Evolutionary conservation across 164 flowering plant species (phyloP).

Genomic region (Berberis vulgaris): DNA sequence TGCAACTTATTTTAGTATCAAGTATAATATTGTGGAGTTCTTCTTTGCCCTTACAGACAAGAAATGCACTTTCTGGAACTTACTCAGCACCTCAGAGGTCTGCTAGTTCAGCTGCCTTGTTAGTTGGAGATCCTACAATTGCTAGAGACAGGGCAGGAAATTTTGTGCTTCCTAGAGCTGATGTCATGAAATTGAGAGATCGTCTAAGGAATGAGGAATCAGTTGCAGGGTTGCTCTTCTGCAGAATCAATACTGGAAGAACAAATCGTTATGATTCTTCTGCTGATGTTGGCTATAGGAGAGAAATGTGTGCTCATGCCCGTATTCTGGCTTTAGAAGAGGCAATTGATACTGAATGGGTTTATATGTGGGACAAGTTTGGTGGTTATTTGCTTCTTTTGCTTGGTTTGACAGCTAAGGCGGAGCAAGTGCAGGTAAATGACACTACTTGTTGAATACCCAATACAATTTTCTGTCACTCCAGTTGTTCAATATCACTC

Average conservation of each 20-base stretch:
- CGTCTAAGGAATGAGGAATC: conserved; percentile 89
- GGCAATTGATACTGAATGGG: conserved; percentile 99
- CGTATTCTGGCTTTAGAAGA: conserved; percentile 94
- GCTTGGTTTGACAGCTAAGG: conserved; percentile 95
- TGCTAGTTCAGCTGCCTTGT: conserved; percentile 97
- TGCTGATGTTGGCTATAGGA: conserved; percentile 62
- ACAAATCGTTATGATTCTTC: conserved; percentile 40
- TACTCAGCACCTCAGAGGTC: conserved; percentile 99
- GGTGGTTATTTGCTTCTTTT: conserved; percentile 97
- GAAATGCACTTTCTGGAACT: conserved; percentile 98
- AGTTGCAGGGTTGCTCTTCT: conserved; percentile 67
- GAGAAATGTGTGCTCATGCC: conserved; percentile 99
- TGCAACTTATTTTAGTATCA: no score
- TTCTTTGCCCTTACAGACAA: conserved; percentile 47
- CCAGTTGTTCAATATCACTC: background rate
- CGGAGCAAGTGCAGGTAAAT: conserved; percentile 90
- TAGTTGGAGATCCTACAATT: conserved; percentile 90
- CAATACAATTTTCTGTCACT: background rate
- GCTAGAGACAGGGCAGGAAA: conserved; percentile 91
- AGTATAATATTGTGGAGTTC: background rate
- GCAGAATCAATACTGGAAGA: conserved; percentile 40
- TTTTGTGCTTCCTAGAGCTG: conserved; percentile 96
- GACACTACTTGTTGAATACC: background rate
- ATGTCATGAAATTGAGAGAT: conserved; percentile 93
- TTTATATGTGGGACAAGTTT: conserved; percentile 99